These are phyloP conservation scores for Tritrichomonas musculus DNA, from an alignment of 208 protist genomes.

Conservation along the genomic window DNA sequence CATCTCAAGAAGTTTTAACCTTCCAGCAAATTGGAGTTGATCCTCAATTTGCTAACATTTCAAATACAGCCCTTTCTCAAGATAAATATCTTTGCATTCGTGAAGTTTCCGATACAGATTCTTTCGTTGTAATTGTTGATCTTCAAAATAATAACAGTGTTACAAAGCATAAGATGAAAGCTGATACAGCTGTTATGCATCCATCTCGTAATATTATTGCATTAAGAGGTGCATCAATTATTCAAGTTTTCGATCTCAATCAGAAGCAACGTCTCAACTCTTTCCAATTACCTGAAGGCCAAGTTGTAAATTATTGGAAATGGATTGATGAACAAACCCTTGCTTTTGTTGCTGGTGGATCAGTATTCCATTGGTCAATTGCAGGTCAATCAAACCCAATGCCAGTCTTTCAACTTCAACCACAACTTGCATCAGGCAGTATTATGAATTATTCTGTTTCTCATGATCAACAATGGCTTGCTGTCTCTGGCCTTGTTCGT, in stretches of 20 bases:
- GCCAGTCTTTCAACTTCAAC: not conserved
- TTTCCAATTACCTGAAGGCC: not conserved
- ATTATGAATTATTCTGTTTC: constrained; percentile 6
- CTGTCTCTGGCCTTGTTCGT: not conserved
- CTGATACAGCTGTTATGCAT: constrained; percentile 15
- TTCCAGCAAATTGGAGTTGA: not conserved
- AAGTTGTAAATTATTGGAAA: not conserved
- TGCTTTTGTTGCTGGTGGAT: not conserved
- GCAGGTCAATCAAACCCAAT: not conserved
- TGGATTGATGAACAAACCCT: not conserved
- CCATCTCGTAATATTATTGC: constrained; percentile 17
- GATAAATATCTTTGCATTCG: constrained; percentile 29
- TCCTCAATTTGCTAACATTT: not conserved
- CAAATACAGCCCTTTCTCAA: not conserved
- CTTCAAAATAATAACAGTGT: not conserved
- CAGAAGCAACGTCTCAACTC: not conserved
- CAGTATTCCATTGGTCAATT: not conserved
- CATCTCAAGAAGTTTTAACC: not conserved
- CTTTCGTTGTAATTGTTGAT: not conserved
- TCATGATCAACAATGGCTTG: not conserved
- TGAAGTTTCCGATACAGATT: not conserved
- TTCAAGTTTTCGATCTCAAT: constrained; percentile 32
- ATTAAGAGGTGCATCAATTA: not conserved
- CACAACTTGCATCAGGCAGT: not conserved
- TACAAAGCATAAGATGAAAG: not conserved